A percentile compares a stretch with the other conserved stretches of the same genome.
Evolutionary conservation across 2,329 filamentous ascomycete species (phyloP).

Genomic region (Alternaria novae-zelandiae): DNA sequence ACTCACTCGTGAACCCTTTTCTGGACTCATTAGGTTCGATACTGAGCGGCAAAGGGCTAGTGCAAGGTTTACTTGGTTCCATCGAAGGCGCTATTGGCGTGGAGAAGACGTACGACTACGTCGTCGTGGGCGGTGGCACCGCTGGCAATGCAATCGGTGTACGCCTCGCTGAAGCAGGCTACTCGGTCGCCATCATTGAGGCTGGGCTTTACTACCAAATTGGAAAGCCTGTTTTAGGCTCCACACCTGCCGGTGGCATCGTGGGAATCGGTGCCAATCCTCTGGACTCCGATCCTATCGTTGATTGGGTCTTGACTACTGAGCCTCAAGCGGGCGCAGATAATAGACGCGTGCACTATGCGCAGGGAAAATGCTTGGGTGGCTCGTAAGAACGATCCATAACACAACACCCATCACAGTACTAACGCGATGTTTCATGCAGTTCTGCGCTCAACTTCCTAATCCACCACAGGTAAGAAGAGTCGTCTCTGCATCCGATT

Average conservation of each 20-base stretch:
- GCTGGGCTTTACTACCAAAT: constrained; percentile 34
- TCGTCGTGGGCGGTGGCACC: constrained; percentile 33
- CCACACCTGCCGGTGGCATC: constrained; percentile 15
- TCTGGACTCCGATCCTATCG: constrained; percentile 24
- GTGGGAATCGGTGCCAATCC: constrained; percentile 2
- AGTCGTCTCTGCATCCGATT: background rate
- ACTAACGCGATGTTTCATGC: background rate
- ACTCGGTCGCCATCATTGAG: background rate
- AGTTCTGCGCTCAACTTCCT: background rate
- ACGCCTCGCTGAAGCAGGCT: constrained; percentile 27
- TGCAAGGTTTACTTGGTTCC: background rate
- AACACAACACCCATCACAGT: background rate
- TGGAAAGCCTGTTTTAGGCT: constrained; percentile 18
- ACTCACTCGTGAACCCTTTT: background rate
- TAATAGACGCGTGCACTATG: background rate
- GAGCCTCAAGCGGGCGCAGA: background rate
- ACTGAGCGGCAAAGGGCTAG: background rate
- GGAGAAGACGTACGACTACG: constrained; percentile 26
- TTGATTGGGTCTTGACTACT: background rate
- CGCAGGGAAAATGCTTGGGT: constrained; percentile 2
- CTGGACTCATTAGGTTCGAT: background rate
- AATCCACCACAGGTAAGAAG: background rate
- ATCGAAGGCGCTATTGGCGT: background rate
- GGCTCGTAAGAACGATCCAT: background rate
- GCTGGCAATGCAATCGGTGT: constrained; percentile 24